Evolutionary conservation across 2,329 filamentous ascomycete species (phyloP), one percentile per base, ranked within the genome.

Genomic region (Hymenoscyphus linearis): DNA sequence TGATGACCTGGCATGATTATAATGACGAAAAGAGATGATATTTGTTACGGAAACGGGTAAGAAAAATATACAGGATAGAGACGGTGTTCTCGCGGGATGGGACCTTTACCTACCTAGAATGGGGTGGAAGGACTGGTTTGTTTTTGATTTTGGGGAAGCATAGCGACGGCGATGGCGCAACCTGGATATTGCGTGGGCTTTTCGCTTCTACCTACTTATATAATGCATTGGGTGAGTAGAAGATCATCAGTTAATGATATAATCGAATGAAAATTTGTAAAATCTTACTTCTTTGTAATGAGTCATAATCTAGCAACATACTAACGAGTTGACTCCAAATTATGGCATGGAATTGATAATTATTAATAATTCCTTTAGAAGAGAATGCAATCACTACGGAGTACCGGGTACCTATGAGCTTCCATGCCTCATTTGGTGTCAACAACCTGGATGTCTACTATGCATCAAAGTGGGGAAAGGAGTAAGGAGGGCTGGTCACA

Each of bases 1-100:
- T 65, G 68, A 71, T 66, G 71, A 70, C 54, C 60, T 71, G 52
- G 62, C 64, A 67, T 69, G 63, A 65, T 62, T 22, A 61, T 60
- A 59, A 61, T 16, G 26, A 53, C 36, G 16, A 40, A 50, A 50
- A 34, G 31, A 5, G 31, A 31, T 31, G 31, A 31, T 25, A 27
- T 18, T 50, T 22, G 18, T 47, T 10, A 25, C 31, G 34, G 40
- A 47, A 27, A 37, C 36, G 34, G 25, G 59, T 31, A 53, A 14
- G 37, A 18, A 44, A 47, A 18, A 40, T 60, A 55, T 52, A 36
- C 16, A 14, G 44, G 18, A 50, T 25, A 13, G 57, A 47, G 26
- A 52, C 31, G 56, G 27, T 27, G 37, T 47, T 52, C 52, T 53
- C 52, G 44, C 12, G 18, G 44, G 44, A 25, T 50, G 44, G 44